Evolutionary conservation across 2,329 filamentous ascomycete species (phyloP).

Genomic region (Leptographium procerum): DNA sequence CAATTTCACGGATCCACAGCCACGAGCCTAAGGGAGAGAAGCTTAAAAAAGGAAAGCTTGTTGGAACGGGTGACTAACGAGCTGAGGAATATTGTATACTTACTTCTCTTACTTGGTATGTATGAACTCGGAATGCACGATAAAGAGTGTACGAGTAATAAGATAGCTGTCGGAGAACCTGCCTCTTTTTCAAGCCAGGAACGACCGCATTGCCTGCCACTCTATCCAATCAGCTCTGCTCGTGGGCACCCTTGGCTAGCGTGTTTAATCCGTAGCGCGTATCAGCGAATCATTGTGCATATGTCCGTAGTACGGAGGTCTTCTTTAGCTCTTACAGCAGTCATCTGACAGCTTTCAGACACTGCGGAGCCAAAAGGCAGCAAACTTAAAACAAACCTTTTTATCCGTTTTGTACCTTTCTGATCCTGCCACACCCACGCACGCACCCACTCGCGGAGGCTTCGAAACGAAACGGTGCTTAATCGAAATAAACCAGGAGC

Average conservation of each 20-base stretch:
- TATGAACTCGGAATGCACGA: too few relatives aligned
- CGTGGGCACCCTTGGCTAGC: background rate
- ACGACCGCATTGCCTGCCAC: background rate
- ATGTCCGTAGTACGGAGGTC: too few relatives aligned
- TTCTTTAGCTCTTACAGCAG: too few relatives aligned
- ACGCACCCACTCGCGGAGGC: background rate
- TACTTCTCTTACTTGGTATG: too few relatives aligned
- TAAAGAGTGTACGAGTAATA: too few relatives aligned
- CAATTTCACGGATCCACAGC: background rate
- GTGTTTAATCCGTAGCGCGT: background rate
- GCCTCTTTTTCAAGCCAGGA: too few relatives aligned
- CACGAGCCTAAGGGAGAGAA: background rate
- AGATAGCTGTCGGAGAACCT: too few relatives aligned
- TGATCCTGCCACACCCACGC: too few relatives aligned
- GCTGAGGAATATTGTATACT: too few relatives aligned
- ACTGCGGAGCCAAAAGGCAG: background rate
- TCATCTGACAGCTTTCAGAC: background rate
- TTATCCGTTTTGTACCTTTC: background rate
- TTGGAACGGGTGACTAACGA: background rate
- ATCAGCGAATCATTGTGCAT: too few relatives aligned
- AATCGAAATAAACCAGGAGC: conserved; percentile 1
- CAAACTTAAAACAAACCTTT: background rate
- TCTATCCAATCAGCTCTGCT: background rate
- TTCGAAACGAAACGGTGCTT: conserved; percentile 1
- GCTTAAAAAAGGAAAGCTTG: background rate